Evolutionary conservation across 345 rosid genomes (phyloP).

Genomic region (thale cress (Arabidopsis thaliana)): TAIR10.1 NC_003071.7:8460501-8461000

Average conservation of each 20-base stretch:
- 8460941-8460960: slow-evolving; percentile 29
- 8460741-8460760: slow-evolving; percentile 3
- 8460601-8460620: not conserved
- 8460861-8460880: slow-evolving; percentile 1
- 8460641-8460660: not conserved
- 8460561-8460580: not conserved
- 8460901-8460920: not conserved
- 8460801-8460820: slow-evolving; percentile 2
- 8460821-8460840: not conserved
- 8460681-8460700: not conserved
- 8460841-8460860: not conserved
- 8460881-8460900: slow-evolving; percentile 4
- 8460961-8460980: slow-evolving; percentile 47
- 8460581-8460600: not conserved
- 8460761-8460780: not conserved
- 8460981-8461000: slow-evolving; percentile 64
- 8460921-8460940: slow-evolving; percentile 1
- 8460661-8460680: slow-evolving; percentile 4
- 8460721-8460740: not conserved
- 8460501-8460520: slow-evolving; percentile 11
- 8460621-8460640: not conserved
- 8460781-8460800: slow-evolving; percentile 17
- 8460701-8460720: not conserved
- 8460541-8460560: slow-evolving; percentile 13
- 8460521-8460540: not conserved